phyloP scores from a whole-genome alignment of 164 flowering plant species.

The Malania oleifera region DNA sequence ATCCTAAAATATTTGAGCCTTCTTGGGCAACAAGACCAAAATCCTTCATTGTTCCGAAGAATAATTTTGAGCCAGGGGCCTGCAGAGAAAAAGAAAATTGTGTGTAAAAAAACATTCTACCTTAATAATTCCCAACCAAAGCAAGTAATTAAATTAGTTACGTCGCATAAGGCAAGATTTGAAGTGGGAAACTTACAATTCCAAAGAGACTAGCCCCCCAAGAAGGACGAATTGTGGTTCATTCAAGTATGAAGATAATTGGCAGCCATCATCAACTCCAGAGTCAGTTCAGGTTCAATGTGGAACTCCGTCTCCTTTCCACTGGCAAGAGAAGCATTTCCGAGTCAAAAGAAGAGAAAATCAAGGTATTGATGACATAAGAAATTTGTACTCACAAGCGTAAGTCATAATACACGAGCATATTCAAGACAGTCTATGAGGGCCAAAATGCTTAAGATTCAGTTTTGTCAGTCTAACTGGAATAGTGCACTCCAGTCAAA shows the following conservation, averaged over 20 bases:
- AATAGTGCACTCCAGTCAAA: not conserved
- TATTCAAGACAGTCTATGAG: not conserved
- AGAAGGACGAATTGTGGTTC: conserved; percentile 2
- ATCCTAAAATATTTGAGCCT: not conserved
- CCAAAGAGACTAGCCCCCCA: conserved; percentile 2
- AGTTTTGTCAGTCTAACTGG: not conserved
- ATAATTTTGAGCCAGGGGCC: not conserved
- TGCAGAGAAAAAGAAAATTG: not conserved
- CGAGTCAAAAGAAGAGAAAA: conserved; percentile 3
- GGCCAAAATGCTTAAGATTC: not conserved
- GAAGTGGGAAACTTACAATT: conserved; percentile 10
- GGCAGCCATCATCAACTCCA: conserved; percentile 95
- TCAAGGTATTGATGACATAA: not conserved
- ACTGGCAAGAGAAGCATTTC: conserved; percentile 33
- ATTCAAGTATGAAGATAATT: conserved; percentile 79
- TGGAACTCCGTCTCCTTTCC: conserved; percentile 87
- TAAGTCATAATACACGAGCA: not conserved
- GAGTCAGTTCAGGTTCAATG: conserved; percentile 77
- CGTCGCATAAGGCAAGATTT: not conserved
- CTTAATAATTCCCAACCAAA: too few species aligned
- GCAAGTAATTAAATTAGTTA: not conserved
- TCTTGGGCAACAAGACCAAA: not conserved
- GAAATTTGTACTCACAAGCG: not conserved
- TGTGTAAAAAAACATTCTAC: not conserved
- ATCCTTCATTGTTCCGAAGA: not conserved